A percentile compares a stretch with the other conserved stretches of the same genome.
phyloP scores from a whole-genome alignment of 192 early-diverging fungal genomes.

The Dissophora ornata region DNA sequence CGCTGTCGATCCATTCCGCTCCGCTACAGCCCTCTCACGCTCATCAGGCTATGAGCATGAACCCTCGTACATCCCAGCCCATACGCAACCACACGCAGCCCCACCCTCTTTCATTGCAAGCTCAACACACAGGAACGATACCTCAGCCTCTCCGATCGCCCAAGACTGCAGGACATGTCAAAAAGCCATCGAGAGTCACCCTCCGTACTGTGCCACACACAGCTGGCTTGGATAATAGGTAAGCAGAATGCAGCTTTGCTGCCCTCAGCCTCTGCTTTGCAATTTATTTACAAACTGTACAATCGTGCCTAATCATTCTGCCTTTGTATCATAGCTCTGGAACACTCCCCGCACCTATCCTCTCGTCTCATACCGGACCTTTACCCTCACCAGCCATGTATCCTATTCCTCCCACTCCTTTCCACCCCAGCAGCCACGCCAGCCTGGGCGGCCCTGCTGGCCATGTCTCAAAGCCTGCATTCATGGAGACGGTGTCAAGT shows the following conservation, averaged over 20 bases:
- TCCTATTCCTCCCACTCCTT: conserved; percentile 58
- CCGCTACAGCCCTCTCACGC: conserved; percentile 58
- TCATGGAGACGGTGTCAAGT: conserved; percentile 61
- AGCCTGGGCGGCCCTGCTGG: conserved; percentile 2
- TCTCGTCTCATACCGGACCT: conserved; percentile 52
- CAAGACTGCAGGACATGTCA: conserved; percentile 27
- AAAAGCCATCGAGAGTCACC: conserved; percentile 22
- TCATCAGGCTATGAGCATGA: conserved; percentile 49
- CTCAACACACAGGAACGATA: conserved; percentile 25
- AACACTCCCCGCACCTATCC: conserved; percentile 42
- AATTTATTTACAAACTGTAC: too few relatives aligned
- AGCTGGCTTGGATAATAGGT: conserved; percentile 40
- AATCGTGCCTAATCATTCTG: too few relatives aligned
- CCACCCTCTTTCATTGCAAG: conserved; percentile 33
- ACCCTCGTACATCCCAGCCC: conserved; percentile 41
- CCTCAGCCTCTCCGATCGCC: conserved; percentile 40
- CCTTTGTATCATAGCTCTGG: conserved; percentile 30
- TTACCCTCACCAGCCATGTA: conserved; percentile 63
- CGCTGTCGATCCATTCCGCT: conserved; percentile 58
- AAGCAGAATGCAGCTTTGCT: too few relatives aligned
- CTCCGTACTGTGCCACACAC: conserved; percentile 38
- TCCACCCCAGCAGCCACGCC: conserved; percentile 36
- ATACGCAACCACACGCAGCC: conserved; percentile 28
- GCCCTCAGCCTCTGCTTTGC: too few relatives aligned
- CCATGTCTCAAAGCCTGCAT: conserved; percentile 47